phyloP scores from a whole-genome alignment of 2,329 filamentous ascomycete species.

The Drechslerella coelobrocha region DNA sequence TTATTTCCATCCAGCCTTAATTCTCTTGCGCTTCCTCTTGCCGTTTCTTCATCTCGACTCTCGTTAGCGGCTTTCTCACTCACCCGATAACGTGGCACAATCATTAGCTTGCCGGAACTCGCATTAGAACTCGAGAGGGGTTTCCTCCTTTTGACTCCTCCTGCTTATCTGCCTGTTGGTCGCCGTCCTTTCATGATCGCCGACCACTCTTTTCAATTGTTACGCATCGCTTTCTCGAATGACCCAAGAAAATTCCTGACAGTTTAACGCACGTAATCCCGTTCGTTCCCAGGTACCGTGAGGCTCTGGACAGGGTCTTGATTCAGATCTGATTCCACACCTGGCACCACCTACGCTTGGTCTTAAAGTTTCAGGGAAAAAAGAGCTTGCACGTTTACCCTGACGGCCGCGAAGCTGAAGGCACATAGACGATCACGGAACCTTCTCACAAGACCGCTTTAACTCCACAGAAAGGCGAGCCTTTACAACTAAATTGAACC shows the following conservation, averaged over 20 bases:
- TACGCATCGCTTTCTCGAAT: slow-evolving; percentile 50
- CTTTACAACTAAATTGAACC: slow-evolving; percentile 17
- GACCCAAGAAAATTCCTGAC: slow-evolving; percentile 42
- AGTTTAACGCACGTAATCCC: slow-evolving; percentile 50
- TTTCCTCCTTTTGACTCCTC: slow-evolving; percentile 44
- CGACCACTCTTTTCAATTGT: slow-evolving; percentile 51
- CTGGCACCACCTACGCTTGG: slow-evolving; percentile 34
- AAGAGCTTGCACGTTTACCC: slow-evolving; percentile 45
- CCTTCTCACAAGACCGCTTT: slow-evolving; percentile 18
- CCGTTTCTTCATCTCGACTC: slow-evolving; percentile 30
- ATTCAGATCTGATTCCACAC: slow-evolving; percentile 44
- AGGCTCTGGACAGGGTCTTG: slow-evolving; percentile 50
- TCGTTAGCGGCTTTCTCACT: slow-evolving; percentile 45
- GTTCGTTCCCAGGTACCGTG: slow-evolving; percentile 48
- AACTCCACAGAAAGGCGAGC: slow-evolving; percentile 25
- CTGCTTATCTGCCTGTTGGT: slow-evolving; percentile 50
- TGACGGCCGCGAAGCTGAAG: slow-evolving; percentile 36
- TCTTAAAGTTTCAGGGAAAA: slow-evolving; percentile 39
- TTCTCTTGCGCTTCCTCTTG: slow-evolving; percentile 23
- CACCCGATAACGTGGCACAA: slow-evolving; percentile 50
- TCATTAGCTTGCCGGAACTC: slow-evolving; percentile 38
- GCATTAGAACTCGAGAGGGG: slow-evolving; percentile 48
- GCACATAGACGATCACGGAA: slow-evolving; percentile 28
- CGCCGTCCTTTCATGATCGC: slow-evolving; percentile 51
- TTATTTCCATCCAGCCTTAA: slow-evolving; percentile 40